phyloP scores from a whole-genome alignment of 768 basidiomycete genomes.

The Termitomyces heimii region DNA sequence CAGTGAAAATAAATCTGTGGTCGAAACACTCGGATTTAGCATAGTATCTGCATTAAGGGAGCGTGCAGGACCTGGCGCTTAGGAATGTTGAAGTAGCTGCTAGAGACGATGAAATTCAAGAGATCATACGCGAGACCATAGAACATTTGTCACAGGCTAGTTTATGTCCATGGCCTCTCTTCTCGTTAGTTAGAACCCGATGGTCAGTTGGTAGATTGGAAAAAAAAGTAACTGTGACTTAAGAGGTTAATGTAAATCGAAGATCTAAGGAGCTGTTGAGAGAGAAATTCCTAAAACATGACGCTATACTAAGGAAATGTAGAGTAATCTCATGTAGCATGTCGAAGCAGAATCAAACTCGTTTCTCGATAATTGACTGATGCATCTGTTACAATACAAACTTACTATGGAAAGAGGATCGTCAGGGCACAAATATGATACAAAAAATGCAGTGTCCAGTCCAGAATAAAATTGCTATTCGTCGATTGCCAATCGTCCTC shows the following conservation, averaged over 20 bases:
- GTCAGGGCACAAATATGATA: not conserved
- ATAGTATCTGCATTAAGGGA: not conserved
- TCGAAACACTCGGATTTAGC: not conserved
- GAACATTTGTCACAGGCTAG: not conserved
- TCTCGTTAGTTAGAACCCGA: too few relatives aligned
- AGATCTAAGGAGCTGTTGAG: too few relatives aligned
- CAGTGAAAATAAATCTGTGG: not conserved
- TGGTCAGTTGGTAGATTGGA: too few relatives aligned
- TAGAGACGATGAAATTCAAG: not conserved
- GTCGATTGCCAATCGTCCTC: not conserved
- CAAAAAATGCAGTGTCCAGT: not conserved
- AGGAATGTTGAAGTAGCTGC: not conserved
- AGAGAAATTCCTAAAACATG: too few relatives aligned
- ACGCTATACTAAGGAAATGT: too few relatives aligned
- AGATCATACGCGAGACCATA: not conserved
- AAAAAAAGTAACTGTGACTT: too few relatives aligned
- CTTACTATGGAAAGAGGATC: not conserved
- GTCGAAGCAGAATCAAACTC: not conserved
- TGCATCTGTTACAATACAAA: not conserved
- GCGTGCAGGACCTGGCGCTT: not conserved
- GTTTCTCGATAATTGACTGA: not conserved
- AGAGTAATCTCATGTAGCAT: not conserved
- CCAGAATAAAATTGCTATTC: not conserved
- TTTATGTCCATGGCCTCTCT: not conserved
- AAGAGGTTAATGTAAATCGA: too few relatives aligned